phyloP scores from a whole-genome alignment of 192 early-diverging fungal genomes.

The Coemansia asiatica region DNA sequence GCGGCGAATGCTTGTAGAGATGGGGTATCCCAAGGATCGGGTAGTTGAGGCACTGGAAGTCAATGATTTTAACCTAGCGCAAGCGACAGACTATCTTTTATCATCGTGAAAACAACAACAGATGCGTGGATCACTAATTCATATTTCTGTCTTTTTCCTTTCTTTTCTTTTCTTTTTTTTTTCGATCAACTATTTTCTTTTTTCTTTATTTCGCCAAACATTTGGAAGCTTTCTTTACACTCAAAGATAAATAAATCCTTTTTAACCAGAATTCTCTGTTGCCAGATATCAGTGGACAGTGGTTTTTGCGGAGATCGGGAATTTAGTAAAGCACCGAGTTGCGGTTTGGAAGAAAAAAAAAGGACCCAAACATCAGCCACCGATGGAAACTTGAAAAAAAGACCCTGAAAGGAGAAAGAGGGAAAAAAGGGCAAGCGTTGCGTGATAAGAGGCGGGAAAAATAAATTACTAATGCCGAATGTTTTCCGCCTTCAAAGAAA shows the following conservation, averaged over 20 bases:
- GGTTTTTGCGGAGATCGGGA: too few species aligned
- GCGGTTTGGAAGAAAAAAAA: too few species aligned
- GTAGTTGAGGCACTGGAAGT: slow-evolving; percentile 57
- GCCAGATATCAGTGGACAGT: too few species aligned
- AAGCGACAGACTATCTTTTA: slow-evolving; percentile 54
- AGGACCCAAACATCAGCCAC: too few species aligned
- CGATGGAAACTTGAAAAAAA: too few species aligned
- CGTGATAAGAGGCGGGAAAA: background rate
- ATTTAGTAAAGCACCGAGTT: too few species aligned
- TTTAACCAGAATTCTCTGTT: too few species aligned
- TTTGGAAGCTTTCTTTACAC: too few species aligned
- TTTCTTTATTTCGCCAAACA: background rate
- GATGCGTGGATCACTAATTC: too few species aligned
- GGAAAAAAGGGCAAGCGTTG: background rate
- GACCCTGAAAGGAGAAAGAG: too few species aligned
- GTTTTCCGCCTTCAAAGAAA: background rate
- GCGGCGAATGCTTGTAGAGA: slow-evolving; percentile 49
- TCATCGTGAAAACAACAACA: slow-evolving; percentile 40
- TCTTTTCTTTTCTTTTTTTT: slow-evolving; percentile 1
- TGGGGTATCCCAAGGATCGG: slow-evolving; percentile 56
- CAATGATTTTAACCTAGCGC: slow-evolving; percentile 55
- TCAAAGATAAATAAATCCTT: too few species aligned
- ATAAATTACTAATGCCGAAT: background rate
- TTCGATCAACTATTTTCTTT: background rate
- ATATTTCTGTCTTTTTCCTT: background rate